Evolutionary conservation across 495 filamentous ascomycete species (phyloP), one percentile per base, ranked within the genome.

Genomic region (Hypoxylon trugodes): DNA sequence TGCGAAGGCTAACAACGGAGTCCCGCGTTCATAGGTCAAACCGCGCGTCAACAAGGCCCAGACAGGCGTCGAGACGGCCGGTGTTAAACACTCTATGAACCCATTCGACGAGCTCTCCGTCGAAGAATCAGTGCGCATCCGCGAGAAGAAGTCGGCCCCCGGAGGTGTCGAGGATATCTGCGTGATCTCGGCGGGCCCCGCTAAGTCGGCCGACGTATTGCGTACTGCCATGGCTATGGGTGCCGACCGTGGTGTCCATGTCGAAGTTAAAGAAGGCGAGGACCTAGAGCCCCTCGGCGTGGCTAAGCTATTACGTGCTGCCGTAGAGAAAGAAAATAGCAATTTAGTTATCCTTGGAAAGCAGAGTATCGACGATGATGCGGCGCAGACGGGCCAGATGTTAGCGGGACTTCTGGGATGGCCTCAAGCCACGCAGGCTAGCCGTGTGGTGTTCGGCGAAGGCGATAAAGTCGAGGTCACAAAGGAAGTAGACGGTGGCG

Each of bases 141-240:
- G 95, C 69, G 94, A 97, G 76, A 87, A 89, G 77, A 83, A 86
- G 68, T 57, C 52, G 43, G 84, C 86, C 16, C 78, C 84, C 36
- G 63, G 76, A 58, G 75, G 75, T 66, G 92, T 98, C 65, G 84
- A 88, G 36, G 92, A 96, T 76, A 98, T 98, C 74, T 86, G 95
- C 72, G 92, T 90, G 61, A 84, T 97, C 74, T 87, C 86, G 65
- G 92, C 90, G 59, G 95, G 95, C 25, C 94, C 94, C 6, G 73
- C 90, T 21, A 98, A 98, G 82, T 81, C 90, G 43, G 82, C 82
- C 63, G 95, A 98, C 70, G 85, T 90, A 3, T 85, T 98, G 22
- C 91, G 95, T 48, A 98, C 93, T 3, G 95, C 95, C 35, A 93
- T 98, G 92, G 96, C 94, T 66, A 97, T 98, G 93, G 95, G 95